phyloP scores from a whole-genome alignment of 2,329 filamentous ascomycete genomes.

The Xylariaceae sp. region DNA sequence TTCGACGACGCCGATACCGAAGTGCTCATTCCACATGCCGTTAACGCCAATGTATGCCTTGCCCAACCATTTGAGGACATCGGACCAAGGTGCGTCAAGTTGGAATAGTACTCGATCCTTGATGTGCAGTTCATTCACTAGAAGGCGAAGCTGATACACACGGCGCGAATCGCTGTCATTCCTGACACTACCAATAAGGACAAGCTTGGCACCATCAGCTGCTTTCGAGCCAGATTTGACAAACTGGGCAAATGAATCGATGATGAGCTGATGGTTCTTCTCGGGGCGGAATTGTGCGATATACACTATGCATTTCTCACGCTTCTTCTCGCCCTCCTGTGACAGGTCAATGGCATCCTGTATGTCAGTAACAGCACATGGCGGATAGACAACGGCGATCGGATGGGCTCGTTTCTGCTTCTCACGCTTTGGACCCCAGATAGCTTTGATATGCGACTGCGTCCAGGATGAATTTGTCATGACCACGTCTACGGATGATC shows the following conservation, averaged over 20 bases:
- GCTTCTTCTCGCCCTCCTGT: constrained; percentile 62
- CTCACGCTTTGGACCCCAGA: constrained; percentile 67
- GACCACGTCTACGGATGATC: constrained; percentile 82
- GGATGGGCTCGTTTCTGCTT: constrained; percentile 45
- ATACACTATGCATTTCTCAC: constrained; percentile 77
- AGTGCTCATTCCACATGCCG: constrained; percentile 99
- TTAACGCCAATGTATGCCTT: constrained; percentile 85
- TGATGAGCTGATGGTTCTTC: constrained; percentile 88
- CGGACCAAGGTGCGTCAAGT: constrained; percentile 84
- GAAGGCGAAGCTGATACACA: constrained; percentile 83
- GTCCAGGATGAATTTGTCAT: constrained; percentile 99
- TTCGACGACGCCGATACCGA: constrained; percentile 96
- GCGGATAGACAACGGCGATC: constrained; percentile 82
- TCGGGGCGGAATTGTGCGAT: constrained; percentile 97
- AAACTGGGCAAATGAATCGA: constrained; percentile 80
- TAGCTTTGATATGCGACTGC: constrained; percentile 71
- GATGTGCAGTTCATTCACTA: constrained; percentile 83
- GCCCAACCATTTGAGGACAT: constrained; percentile 76
- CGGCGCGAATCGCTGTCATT: constrained; percentile 76
- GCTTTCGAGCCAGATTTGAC: constrained; percentile 54
- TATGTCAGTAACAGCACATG: constrained; percentile 84
- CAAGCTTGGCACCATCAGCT: constrained; percentile 60
- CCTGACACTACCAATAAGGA: constrained; percentile 89
- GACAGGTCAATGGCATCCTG: constrained; percentile 71
- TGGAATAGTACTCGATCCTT: constrained; percentile 84